phyloP scores from a whole-genome alignment of 306 rosid genomes.

The Comarum palustre region DNA sequence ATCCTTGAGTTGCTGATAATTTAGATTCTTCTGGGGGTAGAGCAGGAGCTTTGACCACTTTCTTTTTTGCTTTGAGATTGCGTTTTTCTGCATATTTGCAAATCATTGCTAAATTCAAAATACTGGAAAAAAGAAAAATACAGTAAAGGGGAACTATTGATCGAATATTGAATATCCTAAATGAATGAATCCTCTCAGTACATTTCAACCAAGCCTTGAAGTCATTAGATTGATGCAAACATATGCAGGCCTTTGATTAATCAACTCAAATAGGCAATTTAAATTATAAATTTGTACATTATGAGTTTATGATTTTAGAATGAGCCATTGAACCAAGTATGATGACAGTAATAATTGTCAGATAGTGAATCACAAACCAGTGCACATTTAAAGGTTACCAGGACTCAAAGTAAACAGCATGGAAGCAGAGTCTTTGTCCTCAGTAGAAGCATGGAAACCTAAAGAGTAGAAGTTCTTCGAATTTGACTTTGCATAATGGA shows the following conservation, averaged over 20 bases:
- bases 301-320: neutral
- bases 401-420: conserved; percentile 34
- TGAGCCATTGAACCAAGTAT: neutral
- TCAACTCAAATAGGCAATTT: neutral
- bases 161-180: neutral
- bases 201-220: neutral
- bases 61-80: conserved; percentile 55
- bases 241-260: neutral
- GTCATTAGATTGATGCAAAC: neutral
- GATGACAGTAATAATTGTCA: neutral
- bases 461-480: conserved; percentile 58
- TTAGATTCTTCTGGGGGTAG: conserved; percentile 33
- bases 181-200: neutral
- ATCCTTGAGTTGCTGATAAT: conserved; percentile 38
- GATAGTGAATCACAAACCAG: conserved; percentile 18
- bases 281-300: neutral
- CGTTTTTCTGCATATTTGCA: conserved; percentile 39
- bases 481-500: conserved; percentile 71
- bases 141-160: neutral
- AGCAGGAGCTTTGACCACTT: conserved; percentile 17
- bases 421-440: conserved; percentile 49
- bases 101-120: conserved; percentile 10
- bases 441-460: conserved; percentile 60
- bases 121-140: conserved; percentile 12
- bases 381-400: conserved; percentile 44